Percentiles rank a stretch among this genome's conserved stretches.
Conservation (phyloP, 768 basidiomycete species). For the Serendipita sp. region DNA sequence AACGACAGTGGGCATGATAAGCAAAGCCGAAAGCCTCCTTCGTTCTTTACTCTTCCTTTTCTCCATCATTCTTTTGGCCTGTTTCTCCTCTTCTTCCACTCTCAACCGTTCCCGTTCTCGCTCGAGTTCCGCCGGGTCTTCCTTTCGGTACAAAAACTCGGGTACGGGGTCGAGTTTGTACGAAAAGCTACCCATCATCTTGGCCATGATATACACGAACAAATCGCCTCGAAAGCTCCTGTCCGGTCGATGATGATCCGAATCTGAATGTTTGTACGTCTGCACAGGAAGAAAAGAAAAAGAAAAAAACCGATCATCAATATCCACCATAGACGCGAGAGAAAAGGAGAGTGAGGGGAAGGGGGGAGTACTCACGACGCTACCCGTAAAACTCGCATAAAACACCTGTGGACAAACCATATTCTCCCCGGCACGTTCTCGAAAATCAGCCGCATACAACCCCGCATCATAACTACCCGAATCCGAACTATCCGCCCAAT, state of each 20-base stretch:
- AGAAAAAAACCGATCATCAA: too few species aligned
- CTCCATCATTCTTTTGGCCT: neutral
- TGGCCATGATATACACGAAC: neutral
- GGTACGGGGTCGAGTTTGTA: neutral
- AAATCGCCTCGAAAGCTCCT: neutral
- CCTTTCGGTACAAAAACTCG: neutral
- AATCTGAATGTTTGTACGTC: neutral
- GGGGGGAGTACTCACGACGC: neutral
- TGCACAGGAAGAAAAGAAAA: neutral
- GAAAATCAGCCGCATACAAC: constrained; percentile 27
- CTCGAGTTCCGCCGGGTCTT: neutral
- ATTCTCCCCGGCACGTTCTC: constrained; percentile 27
- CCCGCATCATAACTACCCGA: constrained; percentile 32
- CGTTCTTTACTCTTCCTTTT: neutral
- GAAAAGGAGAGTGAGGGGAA: too few species aligned
- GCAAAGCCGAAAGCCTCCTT: too few species aligned
- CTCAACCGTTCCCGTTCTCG: too few species aligned
- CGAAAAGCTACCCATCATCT: constrained; percentile 4
- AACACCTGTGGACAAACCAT: constrained; percentile 14
- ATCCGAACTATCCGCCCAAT: constrained; percentile 34
- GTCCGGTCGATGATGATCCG: neutral
- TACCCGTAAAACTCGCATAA: neutral
- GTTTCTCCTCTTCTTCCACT: too few species aligned
- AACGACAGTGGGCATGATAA: too few species aligned
- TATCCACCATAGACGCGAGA: too few species aligned